Percentiles rank a stretch among this genome's conserved stretches.
Conservation (phyloP, 169 alveolate species). For the Toxoplasma gondii region DNA sequence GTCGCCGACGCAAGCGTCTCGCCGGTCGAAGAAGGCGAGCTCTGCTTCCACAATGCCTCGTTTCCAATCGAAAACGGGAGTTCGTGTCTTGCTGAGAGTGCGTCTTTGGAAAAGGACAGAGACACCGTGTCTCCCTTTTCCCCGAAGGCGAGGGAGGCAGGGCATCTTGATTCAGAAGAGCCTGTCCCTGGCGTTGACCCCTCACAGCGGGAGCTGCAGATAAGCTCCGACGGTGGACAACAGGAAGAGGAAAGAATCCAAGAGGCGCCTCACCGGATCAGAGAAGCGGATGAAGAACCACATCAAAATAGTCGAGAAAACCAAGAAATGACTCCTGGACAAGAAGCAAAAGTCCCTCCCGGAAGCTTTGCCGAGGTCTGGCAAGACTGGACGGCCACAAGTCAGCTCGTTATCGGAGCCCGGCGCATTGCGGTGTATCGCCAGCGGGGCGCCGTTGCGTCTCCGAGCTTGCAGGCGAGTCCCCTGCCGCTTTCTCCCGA, state of each 20-base stretch:
- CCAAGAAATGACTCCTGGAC: neutral
- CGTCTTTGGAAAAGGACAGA: too few species aligned
- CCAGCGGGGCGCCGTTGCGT: neutral
- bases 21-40: too few species aligned
- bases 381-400: slow-evolving; percentile 18
- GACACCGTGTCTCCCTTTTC: too few species aligned
- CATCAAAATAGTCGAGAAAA: neutral
- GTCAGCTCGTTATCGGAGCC: neutral
- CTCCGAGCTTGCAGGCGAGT: too few species aligned
- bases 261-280: too few species aligned
- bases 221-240: neutral
- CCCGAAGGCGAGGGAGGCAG: too few species aligned
- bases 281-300: neutral
- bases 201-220: neutral
- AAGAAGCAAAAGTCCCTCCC: neutral
- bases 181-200: too few species aligned
- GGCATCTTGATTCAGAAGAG: too few species aligned
- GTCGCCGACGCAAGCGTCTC: too few species aligned
- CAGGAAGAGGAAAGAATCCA: neutral
- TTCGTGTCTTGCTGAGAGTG: too few species aligned
- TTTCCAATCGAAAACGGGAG: too few species aligned
- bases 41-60: too few species aligned
- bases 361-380: slow-evolving; percentile 20
- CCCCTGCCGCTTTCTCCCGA: neutral
- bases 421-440: slow-evolving; percentile 5